Conservation (phyloP, 1,284 basidiomycete species). For the Sanguinoderma infundibulare region DNA sequence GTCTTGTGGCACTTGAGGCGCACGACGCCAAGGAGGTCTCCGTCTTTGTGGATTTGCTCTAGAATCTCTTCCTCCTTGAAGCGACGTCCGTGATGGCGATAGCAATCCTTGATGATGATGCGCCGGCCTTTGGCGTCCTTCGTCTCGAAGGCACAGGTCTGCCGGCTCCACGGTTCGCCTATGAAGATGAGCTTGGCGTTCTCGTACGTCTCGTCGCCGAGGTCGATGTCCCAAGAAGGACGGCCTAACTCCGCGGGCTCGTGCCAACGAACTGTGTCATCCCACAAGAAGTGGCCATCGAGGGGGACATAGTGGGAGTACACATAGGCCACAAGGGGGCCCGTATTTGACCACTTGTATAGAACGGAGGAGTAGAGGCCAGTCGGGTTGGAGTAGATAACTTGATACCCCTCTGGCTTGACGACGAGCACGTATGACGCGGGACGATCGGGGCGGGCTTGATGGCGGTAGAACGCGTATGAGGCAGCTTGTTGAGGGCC, state of each 20-base stretch:
- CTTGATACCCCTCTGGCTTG: slow-evolving; percentile 7
- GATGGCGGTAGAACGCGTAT: slow-evolving; percentile 5
- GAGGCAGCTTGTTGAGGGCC: not conserved
- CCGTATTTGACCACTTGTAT: not conserved
- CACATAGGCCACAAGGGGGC: slow-evolving; percentile 1
- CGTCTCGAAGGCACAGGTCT: not conserved
- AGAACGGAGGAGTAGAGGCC: not conserved
- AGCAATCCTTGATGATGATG: not conserved
- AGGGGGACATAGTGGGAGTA: slow-evolving; percentile 7
- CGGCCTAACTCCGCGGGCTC: too few species aligned
- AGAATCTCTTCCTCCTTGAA: not conserved
- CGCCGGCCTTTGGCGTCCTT: not conserved
- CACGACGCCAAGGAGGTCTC: not conserved
- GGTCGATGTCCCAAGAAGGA: too few species aligned
- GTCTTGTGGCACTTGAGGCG: not conserved
- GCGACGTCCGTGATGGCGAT: not conserved
- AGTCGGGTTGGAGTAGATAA: slow-evolving; percentile 5
- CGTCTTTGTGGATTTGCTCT: not conserved
- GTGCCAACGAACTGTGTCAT: too few species aligned
- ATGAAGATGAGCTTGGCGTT: not conserved
- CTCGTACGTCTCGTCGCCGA: not conserved
- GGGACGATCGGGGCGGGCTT: slow-evolving; percentile 13
- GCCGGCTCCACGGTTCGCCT: not conserved
- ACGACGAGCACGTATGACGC: slow-evolving; percentile 4
- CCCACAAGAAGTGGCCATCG: not conserved